Conservation (phyloP, 805 yeast species). For the Schwanniomyces occidentalis region DNA sequence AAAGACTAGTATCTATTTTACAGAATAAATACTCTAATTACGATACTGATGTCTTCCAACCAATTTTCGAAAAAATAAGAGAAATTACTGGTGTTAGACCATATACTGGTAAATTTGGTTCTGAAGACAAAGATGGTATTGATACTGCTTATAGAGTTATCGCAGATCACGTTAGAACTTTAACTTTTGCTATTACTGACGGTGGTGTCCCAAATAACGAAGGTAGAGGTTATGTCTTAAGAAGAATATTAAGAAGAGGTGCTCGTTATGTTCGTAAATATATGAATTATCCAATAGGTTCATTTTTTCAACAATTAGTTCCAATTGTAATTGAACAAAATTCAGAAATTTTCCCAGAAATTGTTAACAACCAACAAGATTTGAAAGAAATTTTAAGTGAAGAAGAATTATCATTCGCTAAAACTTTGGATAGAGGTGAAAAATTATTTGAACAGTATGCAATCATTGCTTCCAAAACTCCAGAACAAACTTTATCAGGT, state of each 20-base stretch:
- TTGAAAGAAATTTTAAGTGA: constrained; percentile 91
- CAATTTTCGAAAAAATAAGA: constrained; percentile 81
- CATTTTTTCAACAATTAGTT: constrained; percentile 87
- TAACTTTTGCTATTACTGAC: constrained; percentile 93
- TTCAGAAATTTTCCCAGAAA: constrained; percentile 87
- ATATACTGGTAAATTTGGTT: constrained; percentile 90
- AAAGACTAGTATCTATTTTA: constrained; percentile 90
- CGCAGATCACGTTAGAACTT: constrained; percentile 97
- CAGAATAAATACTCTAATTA: constrained; percentile 92
- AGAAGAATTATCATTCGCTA: constrained; percentile 93
- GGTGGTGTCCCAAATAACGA: constrained; percentile 99
- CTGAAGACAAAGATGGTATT: constrained; percentile 88
- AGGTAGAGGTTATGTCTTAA: constrained; percentile 97
- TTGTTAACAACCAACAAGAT: constrained; percentile 65
- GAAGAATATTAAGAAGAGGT: constrained; percentile 97
- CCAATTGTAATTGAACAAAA: constrained; percentile 92
- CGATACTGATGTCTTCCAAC: constrained; percentile 95
- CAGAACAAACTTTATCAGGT: constrained; percentile 79
- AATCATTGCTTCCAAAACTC: constrained; percentile 70
- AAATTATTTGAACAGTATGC: constrained; percentile 94
- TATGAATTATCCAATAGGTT: constrained; percentile 93
- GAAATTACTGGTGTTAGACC: constrained; percentile 92
- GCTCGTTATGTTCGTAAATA: constrained; percentile 95
- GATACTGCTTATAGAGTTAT: constrained; percentile 98
- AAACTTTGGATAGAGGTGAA: constrained; percentile 97